Conservation (phyloP, 2,329 filamentous ascomycete species). For the Fusarium algeriense region DNA sequence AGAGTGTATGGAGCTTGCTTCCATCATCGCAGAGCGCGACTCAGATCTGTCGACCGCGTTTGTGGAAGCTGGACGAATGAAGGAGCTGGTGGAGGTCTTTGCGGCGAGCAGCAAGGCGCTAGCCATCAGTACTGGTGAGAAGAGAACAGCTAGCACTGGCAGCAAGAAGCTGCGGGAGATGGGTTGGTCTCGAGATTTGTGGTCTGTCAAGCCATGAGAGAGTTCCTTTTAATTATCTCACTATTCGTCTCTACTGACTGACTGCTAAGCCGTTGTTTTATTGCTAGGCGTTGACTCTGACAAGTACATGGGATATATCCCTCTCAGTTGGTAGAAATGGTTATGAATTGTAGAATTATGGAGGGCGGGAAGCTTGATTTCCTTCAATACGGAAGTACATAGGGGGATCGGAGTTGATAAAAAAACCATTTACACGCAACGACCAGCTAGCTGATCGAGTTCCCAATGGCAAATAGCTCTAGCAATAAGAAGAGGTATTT, state of each 20-base stretch:
- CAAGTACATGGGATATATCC: background rate
- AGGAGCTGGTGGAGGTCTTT: slow-evolving; percentile 80
- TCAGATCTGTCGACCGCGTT: slow-evolving; percentile 76
- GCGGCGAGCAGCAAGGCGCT: slow-evolving; percentile 82
- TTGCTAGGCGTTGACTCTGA: slow-evolving; percentile 30
- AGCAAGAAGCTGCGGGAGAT: slow-evolving; percentile 72
- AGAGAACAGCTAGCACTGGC: slow-evolving; percentile 61
- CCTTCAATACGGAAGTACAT: too few species aligned
- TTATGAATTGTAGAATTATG: slow-evolving; percentile 34
- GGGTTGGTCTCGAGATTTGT: slow-evolving; percentile 73
- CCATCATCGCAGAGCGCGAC: slow-evolving; percentile 77
- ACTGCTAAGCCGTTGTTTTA: background rate
- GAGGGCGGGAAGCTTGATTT: background rate
- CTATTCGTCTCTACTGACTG: slow-evolving; percentile 1
- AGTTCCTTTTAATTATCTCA: background rate
- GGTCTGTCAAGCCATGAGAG: slow-evolving; percentile 61
- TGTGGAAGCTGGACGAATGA: slow-evolving; percentile 74
- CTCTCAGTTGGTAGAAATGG: slow-evolving; percentile 21
- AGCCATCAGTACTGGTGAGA: slow-evolving; percentile 67
- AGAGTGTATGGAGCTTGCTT: slow-evolving; percentile 88
- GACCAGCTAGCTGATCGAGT: background rate
- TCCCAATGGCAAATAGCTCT: background rate
- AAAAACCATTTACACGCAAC: too few species aligned
- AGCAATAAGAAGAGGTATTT: background rate
- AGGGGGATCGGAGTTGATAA: too few species aligned